Conservation (phyloP, 1,284 basidiomycete genomes). For the Pholiota adiposa region DNA sequence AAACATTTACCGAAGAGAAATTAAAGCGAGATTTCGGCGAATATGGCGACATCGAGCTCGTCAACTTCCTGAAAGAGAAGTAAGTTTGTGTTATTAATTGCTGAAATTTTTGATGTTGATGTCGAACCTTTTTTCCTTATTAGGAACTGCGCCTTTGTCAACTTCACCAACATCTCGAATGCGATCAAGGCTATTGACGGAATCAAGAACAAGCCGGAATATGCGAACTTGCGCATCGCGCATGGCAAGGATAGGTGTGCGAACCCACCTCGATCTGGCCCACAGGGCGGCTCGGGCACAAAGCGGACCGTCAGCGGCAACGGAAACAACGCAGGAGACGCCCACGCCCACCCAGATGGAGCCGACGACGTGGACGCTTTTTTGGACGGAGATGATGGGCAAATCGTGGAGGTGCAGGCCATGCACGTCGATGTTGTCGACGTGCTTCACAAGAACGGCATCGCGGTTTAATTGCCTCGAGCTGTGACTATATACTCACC, state of each 20-base stretch:
- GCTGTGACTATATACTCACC: not conserved
- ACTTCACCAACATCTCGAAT: constrained; percentile 89
- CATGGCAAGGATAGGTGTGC: constrained; percentile 97
- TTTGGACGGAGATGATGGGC: constrained; percentile 34
- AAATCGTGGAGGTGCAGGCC: constrained; percentile 32
- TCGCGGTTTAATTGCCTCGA: constrained; percentile 23
- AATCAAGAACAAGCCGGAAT: constrained; percentile 86
- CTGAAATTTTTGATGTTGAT: not conserved
- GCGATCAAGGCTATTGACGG: constrained; percentile 96
- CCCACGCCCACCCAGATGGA: constrained; percentile 30
- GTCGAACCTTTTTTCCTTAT: not conserved
- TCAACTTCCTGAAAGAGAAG: constrained; percentile 96
- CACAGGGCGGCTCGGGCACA: constrained; percentile 61
- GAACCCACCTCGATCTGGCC: constrained; percentile 82
- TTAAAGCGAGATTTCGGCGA: constrained; percentile 89
- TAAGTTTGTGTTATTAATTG: constrained; percentile 40
- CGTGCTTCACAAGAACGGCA: constrained; percentile 27
- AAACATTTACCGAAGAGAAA: constrained; percentile 83
- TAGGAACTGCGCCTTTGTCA: constrained; percentile 93
- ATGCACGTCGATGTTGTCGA: constrained; percentile 43
- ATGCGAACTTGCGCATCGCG: constrained; percentile 81
- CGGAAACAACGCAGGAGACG: constrained; percentile 32
- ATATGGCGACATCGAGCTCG: constrained; percentile 92
- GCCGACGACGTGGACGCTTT: constrained; percentile 33
- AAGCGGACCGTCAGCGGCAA: constrained; percentile 37